Evolutionary conservation across 768 basidiomycete genomes (phyloP).

Genomic region (Lanmaoa pseudosensibilis): DNA sequence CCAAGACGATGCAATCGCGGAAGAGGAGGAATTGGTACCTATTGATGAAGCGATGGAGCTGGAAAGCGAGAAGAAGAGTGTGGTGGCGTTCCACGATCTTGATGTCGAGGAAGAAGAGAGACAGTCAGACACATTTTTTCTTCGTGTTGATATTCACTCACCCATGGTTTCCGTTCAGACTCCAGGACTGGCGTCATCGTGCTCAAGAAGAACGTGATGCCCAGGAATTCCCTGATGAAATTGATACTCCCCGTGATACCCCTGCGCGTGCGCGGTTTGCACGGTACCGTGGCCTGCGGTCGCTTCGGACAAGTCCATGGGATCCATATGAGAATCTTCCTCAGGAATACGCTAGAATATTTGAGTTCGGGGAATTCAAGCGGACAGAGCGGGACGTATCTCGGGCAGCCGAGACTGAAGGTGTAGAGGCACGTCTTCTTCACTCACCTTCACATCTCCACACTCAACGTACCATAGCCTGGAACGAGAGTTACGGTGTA

Average conservation of each 20-base stretch:
- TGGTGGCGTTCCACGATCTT: constrained; percentile 70
- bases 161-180: constrained; percentile 39
- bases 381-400: constrained; percentile 74
- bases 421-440: constrained; percentile 58
- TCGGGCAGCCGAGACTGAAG: constrained; percentile 65
- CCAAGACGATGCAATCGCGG: constrained; percentile 34
- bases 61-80: constrained; percentile 53
- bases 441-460: not conserved
- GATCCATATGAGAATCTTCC: constrained; percentile 97
- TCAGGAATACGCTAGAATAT: constrained; percentile 90
- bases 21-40: constrained; percentile 66
- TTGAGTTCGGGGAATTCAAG: constrained; percentile 95
- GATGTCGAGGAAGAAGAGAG: constrained; percentile 81
- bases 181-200: constrained; percentile 67
- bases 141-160: not conserved
- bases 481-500: constrained; percentile 79
- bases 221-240: constrained; percentile 89
- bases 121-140: constrained; percentile 56
- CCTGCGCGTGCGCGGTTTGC: constrained; percentile 83
- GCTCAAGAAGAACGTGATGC: constrained; percentile 80
- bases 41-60: constrained; percentile 53
- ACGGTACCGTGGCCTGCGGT: constrained; percentile 86
- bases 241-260: constrained; percentile 88
- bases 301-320: constrained; percentile 95
- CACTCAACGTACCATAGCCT: constrained; percentile 45